These are phyloP conservation scores for Clavispora phyllophila DNA, from an alignment of 805 yeast species.

Conservation along the genomic window DNA sequence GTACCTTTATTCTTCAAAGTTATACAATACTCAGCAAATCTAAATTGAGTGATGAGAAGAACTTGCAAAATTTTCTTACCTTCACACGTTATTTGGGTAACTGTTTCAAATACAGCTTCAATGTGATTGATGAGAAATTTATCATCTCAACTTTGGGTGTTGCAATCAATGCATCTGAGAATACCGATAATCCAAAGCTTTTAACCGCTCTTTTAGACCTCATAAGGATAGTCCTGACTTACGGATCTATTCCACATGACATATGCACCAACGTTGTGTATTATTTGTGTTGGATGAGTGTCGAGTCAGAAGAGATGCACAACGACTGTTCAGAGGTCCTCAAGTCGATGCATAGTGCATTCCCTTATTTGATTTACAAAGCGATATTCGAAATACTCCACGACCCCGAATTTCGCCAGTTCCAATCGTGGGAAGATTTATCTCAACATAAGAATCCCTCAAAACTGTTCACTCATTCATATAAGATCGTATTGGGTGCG, in stretches of 20 bases:
- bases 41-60: conserved; percentile 5
- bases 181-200: conserved; percentile 34
- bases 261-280: conserved; percentile 34
- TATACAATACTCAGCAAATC: conserved; percentile 10
- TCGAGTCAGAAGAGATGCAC: conserved; percentile 28
- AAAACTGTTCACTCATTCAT: not conserved
- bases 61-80: conserved; percentile 11
- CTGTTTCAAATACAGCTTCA: conserved; percentile 45
- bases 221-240: conserved; percentile 40
- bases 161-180: conserved; percentile 33
- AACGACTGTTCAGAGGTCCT: conserved; percentile 36
- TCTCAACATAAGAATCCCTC: not conserved
- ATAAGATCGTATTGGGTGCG: not conserved
- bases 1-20: conserved; percentile 10
- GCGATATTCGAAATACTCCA: conserved; percentile 18
- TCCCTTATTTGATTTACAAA: conserved; percentile 24
- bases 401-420: conserved; percentile 18
- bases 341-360: conserved; percentile 31
- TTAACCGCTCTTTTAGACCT: conserved; percentile 35
- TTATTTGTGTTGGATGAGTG: conserved; percentile 41
- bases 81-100: conserved; percentile 34
- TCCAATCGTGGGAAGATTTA: not conserved
- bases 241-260: conserved; percentile 42
- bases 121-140: conserved; percentile 36
- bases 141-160: conserved; percentile 26